Evolutionary conservation across 805 yeast genomes (phyloP).

Genomic region (Nakazawaea wickerhamii): DNA sequence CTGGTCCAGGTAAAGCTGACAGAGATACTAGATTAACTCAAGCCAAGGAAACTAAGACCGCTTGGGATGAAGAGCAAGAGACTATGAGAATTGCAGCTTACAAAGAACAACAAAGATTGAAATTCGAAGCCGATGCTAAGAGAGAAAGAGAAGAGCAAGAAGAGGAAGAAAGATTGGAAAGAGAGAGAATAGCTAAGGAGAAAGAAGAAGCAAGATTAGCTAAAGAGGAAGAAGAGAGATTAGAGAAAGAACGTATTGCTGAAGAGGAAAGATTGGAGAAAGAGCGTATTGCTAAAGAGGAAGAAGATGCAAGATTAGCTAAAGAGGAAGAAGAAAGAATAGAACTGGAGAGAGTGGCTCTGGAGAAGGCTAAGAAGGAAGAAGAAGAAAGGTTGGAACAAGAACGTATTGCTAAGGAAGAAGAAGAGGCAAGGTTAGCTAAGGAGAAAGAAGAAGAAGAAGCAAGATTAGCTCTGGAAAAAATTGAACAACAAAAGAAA

Average conservation of each 20-base stretch:
- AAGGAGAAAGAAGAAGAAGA: slow-evolving; percentile 22
- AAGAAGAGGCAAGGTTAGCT: slow-evolving; percentile 21
- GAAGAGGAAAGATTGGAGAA: slow-evolving; percentile 21
- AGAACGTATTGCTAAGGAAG: slow-evolving; percentile 21
- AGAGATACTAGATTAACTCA: slow-evolving; percentile 31
- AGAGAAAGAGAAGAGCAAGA: slow-evolving; percentile 37
- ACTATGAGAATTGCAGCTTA: slow-evolving; percentile 40
- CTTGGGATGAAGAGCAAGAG: slow-evolving; percentile 43
- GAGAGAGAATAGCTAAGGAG: slow-evolving; percentile 22
- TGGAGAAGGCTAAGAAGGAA: slow-evolving; percentile 29
- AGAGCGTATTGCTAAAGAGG: slow-evolving; percentile 21
- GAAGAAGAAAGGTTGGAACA: slow-evolving; percentile 30
- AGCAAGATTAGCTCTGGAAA: slow-evolving; percentile 30
- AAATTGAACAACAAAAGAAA: slow-evolving; percentile 15
- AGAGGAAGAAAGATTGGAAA: slow-evolving; percentile 28
- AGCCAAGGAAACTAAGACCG: slow-evolving; percentile 34
- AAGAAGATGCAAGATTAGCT: slow-evolving; percentile 16
- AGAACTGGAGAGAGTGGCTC: slow-evolving; percentile 30
- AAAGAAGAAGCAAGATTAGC: slow-evolving; percentile 21
- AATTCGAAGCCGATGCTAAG: slow-evolving; percentile 33
- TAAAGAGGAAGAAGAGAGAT: slow-evolving; percentile 17
- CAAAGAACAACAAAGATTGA: slow-evolving; percentile 38
- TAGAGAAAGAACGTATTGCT: slow-evolving; percentile 20
- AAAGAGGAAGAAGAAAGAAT: slow-evolving; percentile 23
- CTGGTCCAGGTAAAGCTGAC: slow-evolving; percentile 31